phyloP scores from a whole-genome alignment of 2,329 filamentous ascomycete species.

The Beauveria medogensis region DNA sequence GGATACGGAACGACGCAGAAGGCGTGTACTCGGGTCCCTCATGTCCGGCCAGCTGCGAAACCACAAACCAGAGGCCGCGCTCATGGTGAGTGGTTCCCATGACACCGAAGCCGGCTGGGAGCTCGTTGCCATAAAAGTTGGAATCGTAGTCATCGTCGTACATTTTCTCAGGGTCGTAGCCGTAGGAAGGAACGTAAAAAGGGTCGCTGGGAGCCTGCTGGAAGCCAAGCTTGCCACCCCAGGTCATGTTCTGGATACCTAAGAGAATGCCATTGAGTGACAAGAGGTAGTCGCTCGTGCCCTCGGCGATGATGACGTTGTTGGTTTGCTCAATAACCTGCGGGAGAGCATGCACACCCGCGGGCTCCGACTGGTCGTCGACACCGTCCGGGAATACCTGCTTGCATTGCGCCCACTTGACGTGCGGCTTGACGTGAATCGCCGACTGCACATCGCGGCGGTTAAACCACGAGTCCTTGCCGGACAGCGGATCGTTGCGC shows the following conservation, averaged over 20 bases:
- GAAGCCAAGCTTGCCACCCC: slow-evolving; percentile 65
- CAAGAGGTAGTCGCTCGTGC: slow-evolving; percentile 60
- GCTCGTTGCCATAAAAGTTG: slow-evolving; percentile 30
- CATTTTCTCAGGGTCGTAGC: background rate
- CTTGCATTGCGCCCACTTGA: slow-evolving; percentile 48
- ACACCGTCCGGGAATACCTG: slow-evolving; percentile 25
- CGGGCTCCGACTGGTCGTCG: slow-evolving; percentile 38
- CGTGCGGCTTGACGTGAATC: slow-evolving; percentile 51
- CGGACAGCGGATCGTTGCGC: slow-evolving; percentile 60
- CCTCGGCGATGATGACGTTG: slow-evolving; percentile 67
- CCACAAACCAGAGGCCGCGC: slow-evolving; percentile 64
- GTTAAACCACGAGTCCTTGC: slow-evolving; percentile 69
- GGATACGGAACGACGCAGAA: slow-evolving; percentile 57
- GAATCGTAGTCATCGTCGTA: slow-evolving; percentile 34
- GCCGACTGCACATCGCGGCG: slow-evolving; percentile 59
- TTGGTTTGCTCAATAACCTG: slow-evolving; percentile 65
- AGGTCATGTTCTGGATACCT: slow-evolving; percentile 75
- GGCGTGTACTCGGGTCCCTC: slow-evolving; percentile 63
- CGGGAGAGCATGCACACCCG: slow-evolving; percentile 48
- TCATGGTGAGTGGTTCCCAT: slow-evolving; percentile 66
- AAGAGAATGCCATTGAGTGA: slow-evolving; percentile 62
- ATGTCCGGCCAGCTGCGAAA: slow-evolving; percentile 57
- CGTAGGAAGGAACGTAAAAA: slow-evolving; percentile 53
- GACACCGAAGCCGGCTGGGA: slow-evolving; percentile 54
- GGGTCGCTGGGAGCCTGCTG: slow-evolving; percentile 49